Evolutionary conservation across 164 flowering plant genomes (phyloP).

Genomic region (Dillenia turbinata): DNA sequence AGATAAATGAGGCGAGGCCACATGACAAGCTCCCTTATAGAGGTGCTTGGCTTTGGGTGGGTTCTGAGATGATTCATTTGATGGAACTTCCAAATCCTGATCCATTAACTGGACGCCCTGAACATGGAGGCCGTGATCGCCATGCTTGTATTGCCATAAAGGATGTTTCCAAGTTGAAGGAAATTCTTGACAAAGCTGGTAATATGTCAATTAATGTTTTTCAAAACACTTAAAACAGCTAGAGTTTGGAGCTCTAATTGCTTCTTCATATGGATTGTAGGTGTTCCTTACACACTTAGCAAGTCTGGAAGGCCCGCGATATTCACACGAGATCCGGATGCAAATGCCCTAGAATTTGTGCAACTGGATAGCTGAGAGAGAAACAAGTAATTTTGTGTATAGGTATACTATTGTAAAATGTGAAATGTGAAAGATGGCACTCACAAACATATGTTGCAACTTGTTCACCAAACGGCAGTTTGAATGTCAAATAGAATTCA

Average conservation of each 20-base stretch:
- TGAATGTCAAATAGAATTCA: too few species aligned
- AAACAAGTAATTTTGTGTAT: too few species aligned
- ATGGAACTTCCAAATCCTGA: slow-evolving; percentile 99
- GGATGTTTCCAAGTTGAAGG: slow-evolving; percentile 81
- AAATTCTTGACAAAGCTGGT: slow-evolving; percentile 78
- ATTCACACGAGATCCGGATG: slow-evolving; percentile 90
- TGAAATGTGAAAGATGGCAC: too few species aligned
- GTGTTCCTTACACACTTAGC: slow-evolving; percentile 82
- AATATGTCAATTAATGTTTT: slow-evolving; percentile 4
- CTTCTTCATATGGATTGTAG: slow-evolving; percentile 28
- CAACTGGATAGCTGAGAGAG: slow-evolving; percentile 41
- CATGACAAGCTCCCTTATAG: slow-evolving; percentile 90
- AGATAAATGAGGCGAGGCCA: slow-evolving; percentile 96
- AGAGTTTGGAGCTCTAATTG: neutral
- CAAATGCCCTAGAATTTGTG: slow-evolving; percentile 88
- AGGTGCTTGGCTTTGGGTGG: slow-evolving; percentile 99
- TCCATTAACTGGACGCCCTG: slow-evolving; percentile 82
- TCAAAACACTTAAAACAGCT: neutral
- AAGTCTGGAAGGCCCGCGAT: slow-evolving; percentile 94
- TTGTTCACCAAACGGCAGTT: too few species aligned
- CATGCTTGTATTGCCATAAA: slow-evolving; percentile 83
- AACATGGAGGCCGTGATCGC: slow-evolving; percentile 93
- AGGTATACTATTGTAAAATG: too few species aligned
- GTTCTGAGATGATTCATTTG: slow-evolving; percentile 96
- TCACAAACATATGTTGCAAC: too few species aligned